Conservation (phyloP, 2,329 filamentous ascomycete genomes). For the Diaporthe humulicola region DNA sequence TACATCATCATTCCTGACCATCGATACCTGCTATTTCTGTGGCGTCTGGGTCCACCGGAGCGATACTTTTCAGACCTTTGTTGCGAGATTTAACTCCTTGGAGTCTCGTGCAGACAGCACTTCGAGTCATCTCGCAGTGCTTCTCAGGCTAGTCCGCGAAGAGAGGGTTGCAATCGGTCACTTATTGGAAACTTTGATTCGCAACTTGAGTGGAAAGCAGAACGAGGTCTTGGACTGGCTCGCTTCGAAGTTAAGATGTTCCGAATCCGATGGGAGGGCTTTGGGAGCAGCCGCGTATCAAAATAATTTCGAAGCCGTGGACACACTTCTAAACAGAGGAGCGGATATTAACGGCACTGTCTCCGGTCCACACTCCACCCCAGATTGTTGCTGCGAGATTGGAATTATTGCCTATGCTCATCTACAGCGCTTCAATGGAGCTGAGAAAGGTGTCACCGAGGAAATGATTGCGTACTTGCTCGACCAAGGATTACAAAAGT, state of each 20-base stretch:
- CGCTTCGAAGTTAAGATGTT: neutral
- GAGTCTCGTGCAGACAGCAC: too few relatives aligned
- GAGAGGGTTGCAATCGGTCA: neutral
- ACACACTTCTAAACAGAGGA: fast-evolving
- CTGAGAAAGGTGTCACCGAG: neutral
- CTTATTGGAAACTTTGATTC: neutral
- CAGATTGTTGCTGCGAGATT: neutral
- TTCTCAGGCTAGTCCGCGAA: neutral
- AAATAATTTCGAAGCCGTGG: neutral
- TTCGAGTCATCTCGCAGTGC: neutral
- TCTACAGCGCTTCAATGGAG: neutral
- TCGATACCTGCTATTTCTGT: neutral
- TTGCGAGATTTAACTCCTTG: neutral
- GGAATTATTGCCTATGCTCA: neutral
- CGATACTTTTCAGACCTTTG: neutral
- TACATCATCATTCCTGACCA: neutral
- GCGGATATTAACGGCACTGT: neutral
- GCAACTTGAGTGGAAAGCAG: neutral
- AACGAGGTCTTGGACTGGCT: neutral
- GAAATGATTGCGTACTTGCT: neutral
- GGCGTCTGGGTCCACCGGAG: neutral
- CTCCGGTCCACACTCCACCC: neutral
- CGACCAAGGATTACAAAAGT: neutral
- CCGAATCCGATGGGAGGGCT: too few relatives aligned
- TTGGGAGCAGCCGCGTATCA: neutral